phyloP scores from a whole-genome alignment of 2,329 filamentous ascomycete species.

The Cercospora sesami region DNA sequence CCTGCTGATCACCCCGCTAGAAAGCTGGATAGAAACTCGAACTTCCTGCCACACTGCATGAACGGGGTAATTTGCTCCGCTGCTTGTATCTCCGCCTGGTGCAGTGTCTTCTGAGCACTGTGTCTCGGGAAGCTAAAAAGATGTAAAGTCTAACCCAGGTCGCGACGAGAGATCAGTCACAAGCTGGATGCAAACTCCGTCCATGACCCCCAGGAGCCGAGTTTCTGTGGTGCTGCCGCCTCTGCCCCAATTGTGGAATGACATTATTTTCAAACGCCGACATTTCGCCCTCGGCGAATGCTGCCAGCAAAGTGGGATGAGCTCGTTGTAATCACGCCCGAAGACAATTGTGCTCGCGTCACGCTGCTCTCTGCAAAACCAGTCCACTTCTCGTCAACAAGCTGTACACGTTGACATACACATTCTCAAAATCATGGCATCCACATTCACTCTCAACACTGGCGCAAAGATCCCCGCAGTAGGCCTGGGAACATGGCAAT shows the following conservation, averaged over 20 bases:
- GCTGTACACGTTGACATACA: conserved; percentile 29
- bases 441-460: conserved; percentile 41
- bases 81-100: background rate
- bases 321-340: conserved; percentile 2
- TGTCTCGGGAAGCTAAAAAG: background rate
- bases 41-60: conserved; percentile 26
- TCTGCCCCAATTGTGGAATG: background rate
- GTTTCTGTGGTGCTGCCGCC: background rate
- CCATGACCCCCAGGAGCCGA: background rate
- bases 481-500: conserved; percentile 44
- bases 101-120: background rate
- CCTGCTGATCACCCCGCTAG: background rate
- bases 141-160: background rate
- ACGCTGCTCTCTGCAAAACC: background rate
- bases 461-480: conserved; percentile 43
- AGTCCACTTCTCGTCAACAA: background rate
- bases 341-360: background rate
- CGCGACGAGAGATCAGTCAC: background rate
- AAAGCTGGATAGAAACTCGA: conserved; percentile 28
- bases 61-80: background rate
- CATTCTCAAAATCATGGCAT: conserved; percentile 29
- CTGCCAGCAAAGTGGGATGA: background rate
- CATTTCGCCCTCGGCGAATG: background rate
- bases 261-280: conserved; percentile 3
- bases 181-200: background rate